Evolutionary conservation across 148 eudicot species (phyloP).

Genomic region (Pharnaceum exiguum): DNA sequence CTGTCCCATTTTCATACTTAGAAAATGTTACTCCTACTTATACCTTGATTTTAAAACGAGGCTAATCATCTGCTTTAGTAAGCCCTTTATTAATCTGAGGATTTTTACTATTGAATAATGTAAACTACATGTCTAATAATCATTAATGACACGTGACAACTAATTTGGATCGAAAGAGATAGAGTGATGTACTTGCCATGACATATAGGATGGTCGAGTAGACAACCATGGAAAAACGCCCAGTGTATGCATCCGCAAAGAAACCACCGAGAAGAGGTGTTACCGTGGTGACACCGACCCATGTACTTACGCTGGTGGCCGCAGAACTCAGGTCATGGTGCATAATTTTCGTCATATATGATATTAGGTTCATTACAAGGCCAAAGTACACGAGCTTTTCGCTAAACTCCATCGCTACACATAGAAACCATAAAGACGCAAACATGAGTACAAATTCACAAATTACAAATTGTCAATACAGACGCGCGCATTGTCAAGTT

Average conservation of each 20-base stretch:
- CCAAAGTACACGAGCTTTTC: conserved; percentile 83
- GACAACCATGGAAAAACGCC: conserved; percentile 63
- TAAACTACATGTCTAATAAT: too few relatives aligned
- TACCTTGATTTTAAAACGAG: too few relatives aligned
- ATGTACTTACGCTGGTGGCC: conserved; percentile 55
- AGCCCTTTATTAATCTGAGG: too few relatives aligned
- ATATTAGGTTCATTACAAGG: conserved; percentile 63
- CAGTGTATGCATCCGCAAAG: conserved; percentile 72
- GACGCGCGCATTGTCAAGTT: too few relatives aligned
- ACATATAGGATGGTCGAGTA: conserved; percentile 51
- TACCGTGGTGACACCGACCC: conserved; percentile 70
- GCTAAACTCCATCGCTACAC: conserved; percentile 76
- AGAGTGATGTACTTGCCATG: conserved; percentile 26
- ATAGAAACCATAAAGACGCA: too few relatives aligned
- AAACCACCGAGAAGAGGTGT: conserved; percentile 82
- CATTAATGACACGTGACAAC: not conserved
- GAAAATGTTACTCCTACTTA: too few relatives aligned
- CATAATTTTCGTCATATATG: conserved; percentile 69
- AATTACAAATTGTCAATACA: too few relatives aligned
- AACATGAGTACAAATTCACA: too few relatives aligned
- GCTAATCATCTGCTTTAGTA: too few relatives aligned
- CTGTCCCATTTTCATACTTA: too few relatives aligned
- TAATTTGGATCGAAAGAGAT: not conserved
- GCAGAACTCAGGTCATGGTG: conserved; percentile 74
- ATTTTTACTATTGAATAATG: too few relatives aligned